Evolutionary conservation across 2,329 filamentous ascomycete species (phyloP), one percentile per base, ranked within the genome.

Genomic region (Scorias spongiosa): DNA sequence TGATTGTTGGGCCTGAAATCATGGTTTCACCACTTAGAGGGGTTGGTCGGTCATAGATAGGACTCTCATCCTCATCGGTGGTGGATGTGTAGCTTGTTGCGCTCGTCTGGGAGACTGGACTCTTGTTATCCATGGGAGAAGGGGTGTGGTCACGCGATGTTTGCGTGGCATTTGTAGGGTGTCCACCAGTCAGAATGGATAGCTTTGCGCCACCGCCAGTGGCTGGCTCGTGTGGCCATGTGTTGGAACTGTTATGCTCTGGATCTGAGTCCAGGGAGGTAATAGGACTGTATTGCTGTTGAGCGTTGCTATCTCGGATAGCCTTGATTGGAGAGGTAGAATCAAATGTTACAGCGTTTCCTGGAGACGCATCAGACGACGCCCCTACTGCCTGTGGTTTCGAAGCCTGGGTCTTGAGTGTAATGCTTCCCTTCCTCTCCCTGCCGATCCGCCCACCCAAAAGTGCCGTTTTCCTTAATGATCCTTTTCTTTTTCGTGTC

Each of bases 381-480:
- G 4, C 20, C 7, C 20, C 20, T 7, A 26, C 20, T 4, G 20
- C 55, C 48, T 1, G 57, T 48, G 29, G 57, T 53, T 40, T 65
- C 60, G 54, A 66, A 66, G 57, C 55, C 62, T 52, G 64, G 62
- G 39, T 57, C 56, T 36, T 51, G 56, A 37, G 54, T 53, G 8
- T 51, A 47, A 12, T 51, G 40, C 11, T 55, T 50, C 20, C 56
- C 48, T 30, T 54, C 47, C 12, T 47, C 46, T 20, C 49, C 43
- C 30, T 39, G 12, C 14, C 38, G 11, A 40, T 40, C 5, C 38
- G 38, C 49, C 82, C 81, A 12, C 85, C 84, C 14, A 94, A 70
- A 41, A 94, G 69, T 20, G 86, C 87, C 10, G 84, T 85, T 63
- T 94, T 94, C 47, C 88, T 76, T 59, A 95, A 68, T 10, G 88